Evolutionary conservation across 352 stramenopile species (phyloP), one percentile per base, ranked within the genome.

Genomic region (Phytophthora quininea): DNA sequence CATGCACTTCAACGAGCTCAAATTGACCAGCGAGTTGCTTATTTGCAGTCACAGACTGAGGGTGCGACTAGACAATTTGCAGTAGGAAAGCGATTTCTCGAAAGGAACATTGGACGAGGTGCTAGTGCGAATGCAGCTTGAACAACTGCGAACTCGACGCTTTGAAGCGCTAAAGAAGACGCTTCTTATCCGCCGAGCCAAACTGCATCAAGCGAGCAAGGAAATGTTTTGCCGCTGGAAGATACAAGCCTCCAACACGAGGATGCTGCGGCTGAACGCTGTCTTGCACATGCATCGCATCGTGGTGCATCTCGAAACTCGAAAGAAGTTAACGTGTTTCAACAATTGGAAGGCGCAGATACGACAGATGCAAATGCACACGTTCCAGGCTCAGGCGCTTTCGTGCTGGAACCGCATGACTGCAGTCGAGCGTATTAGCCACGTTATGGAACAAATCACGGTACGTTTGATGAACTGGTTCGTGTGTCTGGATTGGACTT

Each of bases 361-460:
- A 30, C 68, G 57, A 37, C 73, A 86, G 37, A 35, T 76, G 0
- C 68, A 76, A n/a, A 60, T 64, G 14, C 68, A 85, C n/a, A 63
- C 45, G 24, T 80, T 82, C 19, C 79, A 87, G 35, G 54, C 67
- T 27, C 75, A 82, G 62, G 74, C 74, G 0, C 73, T 86, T 14
- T 71, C 61, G 15, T 89, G 79, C 55, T 90, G 82, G 81, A 92
- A 90, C 31, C 84, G 81, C 32, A 83, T 90, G 77, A 68, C 90
- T 8, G 84, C 79, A 3, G 77, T 86, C 29, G 84, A 92, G 59
- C 79, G 84, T 30, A 70, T 92, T 31, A 60, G 54, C 27, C 72
- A 84, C 40, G 64, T 91, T 45, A 54, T 89, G 11, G 61, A 75
- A 4, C 67, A 80, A 29, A 58, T 57, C 42, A 71, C 63, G 58